Conservation (phyloP, 192 early-diverging fungal genomes). For the Coemansia sp. region DNA sequence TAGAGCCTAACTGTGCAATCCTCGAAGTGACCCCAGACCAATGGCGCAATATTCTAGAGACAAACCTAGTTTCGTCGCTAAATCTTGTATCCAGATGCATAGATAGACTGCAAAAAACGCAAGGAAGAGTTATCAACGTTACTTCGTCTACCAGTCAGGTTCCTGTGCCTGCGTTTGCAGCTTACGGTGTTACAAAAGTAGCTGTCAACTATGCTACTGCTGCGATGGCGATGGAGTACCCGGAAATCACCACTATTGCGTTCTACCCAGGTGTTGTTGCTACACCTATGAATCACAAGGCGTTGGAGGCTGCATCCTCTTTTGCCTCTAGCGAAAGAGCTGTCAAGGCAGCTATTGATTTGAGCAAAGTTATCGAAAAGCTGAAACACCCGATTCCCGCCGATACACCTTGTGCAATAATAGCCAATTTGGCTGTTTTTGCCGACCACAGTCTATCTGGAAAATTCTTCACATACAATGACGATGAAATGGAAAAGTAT, state of each 20-base stretch:
- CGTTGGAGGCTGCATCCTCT: conserved; percentile 3
- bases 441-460: conserved; percentile 31
- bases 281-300: conserved; percentile 67
- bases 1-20: conserved; percentile 23
- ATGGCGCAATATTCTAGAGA: conserved; percentile 17
- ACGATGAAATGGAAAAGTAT: conserved; percentile 29
- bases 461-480: conserved; percentile 22
- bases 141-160: conserved; percentile 42
- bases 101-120: not conserved
- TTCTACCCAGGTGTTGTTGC: conserved; percentile 87
- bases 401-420: conserved; percentile 25
- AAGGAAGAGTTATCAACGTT: conserved; percentile 30
- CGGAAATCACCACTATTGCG: conserved; percentile 65
- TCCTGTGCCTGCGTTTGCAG: conserved; percentile 31
- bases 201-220: conserved; percentile 72
- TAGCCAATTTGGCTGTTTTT: conserved; percentile 38
- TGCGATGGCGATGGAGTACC: conserved; percentile 71
- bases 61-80: conserved; percentile 30
- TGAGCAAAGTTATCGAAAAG: conserved; percentile 15
- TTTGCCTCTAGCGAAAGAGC: conserved; percentile 1
- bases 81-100: conserved; percentile 15
- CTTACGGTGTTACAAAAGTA: conserved; percentile 66
- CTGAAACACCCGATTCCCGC: conserved; percentile 16
- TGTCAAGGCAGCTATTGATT: conserved; percentile 1
- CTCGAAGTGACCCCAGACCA: conserved; percentile 13